These are phyloP conservation scores for Pestalotiopsis sp. DNA, from an alignment of 2,329 filamentous ascomycete species.

Conservation along the genomic window DNA sequence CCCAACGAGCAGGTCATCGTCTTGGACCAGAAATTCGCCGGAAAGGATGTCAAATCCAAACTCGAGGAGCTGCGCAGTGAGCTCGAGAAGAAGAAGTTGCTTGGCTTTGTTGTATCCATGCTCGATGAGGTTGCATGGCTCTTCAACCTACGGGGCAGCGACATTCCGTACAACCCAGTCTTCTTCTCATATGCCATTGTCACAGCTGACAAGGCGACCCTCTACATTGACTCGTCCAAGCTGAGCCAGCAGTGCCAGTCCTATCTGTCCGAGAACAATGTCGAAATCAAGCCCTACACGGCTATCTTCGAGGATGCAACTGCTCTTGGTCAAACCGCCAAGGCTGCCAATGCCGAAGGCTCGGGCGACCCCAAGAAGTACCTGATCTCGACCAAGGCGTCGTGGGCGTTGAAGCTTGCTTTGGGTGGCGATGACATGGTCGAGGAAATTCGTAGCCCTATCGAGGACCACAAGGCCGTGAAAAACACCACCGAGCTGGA, in stretches of 20 bases:
- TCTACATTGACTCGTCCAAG: slow-evolving; percentile 86
- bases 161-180: slow-evolving; percentile 97
- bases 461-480: slow-evolving; percentile 89
- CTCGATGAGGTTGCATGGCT: slow-evolving; percentile 97
- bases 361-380: slow-evolving; percentile 63
- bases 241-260: slow-evolving; percentile 68
- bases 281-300: slow-evolving; percentile 80
- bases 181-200: slow-evolving; percentile 97
- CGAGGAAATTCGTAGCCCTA: slow-evolving; percentile 83
- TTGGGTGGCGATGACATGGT: slow-evolving; percentile 85
- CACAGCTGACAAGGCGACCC: slow-evolving; percentile 73
- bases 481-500: slow-evolving; percentile 90
- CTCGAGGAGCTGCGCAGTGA: slow-evolving; percentile 87
- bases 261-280: slow-evolving; percentile 70
- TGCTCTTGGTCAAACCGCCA: slow-evolving; percentile 54
- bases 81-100: slow-evolving; percentile 84
- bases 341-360: slow-evolving; percentile 31
- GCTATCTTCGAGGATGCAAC: slow-evolving; percentile 80
- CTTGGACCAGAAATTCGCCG: slow-evolving; percentile 73
- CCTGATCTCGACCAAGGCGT: slow-evolving; percentile 83
- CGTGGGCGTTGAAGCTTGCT: slow-evolving; percentile 87
- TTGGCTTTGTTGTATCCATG: slow-evolving; percentile 89
- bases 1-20: slow-evolving; percentile 78
- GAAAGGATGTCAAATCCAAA: slow-evolving; percentile 82
- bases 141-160: slow-evolving; percentile 93